phyloP scores from a whole-genome alignment of 2,329 filamentous ascomycete genomes.

The Stemphylium beticola region DNA sequence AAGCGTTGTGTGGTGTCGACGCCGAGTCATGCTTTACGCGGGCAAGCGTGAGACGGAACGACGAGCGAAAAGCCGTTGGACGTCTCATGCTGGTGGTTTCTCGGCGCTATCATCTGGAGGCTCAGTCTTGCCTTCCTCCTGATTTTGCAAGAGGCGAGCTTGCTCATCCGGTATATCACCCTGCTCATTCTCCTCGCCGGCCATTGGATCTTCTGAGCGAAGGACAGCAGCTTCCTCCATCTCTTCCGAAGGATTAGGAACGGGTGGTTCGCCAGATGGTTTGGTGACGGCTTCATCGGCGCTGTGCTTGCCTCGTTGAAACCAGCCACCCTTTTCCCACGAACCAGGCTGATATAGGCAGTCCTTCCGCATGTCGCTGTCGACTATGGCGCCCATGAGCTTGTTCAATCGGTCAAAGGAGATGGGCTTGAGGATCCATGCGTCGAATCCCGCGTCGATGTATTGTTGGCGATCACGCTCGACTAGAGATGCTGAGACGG shows the following conservation, averaged over 20 bases:
- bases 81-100: constrained; percentile 6
- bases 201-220: constrained; percentile 26
- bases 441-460: constrained; percentile 81
- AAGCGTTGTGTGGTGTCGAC: too few relatives aligned
- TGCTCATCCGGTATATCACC: constrained; percentile 33
- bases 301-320: constrained; percentile 55
- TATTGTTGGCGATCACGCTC: constrained; percentile 74
- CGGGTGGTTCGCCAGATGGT: constrained; percentile 32
- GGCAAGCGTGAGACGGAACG: too few relatives aligned
- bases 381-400: constrained; percentile 72
- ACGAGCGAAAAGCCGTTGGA: background rate
- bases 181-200: constrained; percentile 20
- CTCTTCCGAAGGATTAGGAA: constrained; percentile 26
- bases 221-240: constrained; percentile 28
- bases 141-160: constrained; percentile 22
- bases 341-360: constrained; percentile 72
- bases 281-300: constrained; percentile 48
- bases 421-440: constrained; percentile 89
- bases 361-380: constrained; percentile 62
- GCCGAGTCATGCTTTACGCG: too few relatives aligned
- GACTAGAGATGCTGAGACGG: constrained; percentile 81
- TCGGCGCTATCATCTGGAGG: constrained; percentile 4
- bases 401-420: constrained; percentile 76
- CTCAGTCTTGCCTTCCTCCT: constrained; percentile 15
- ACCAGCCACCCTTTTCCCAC: constrained; percentile 92